Evolutionary conservation across 805 yeast genomes (phyloP).

Genomic region (Ogataea nitratoaversa): DNA sequence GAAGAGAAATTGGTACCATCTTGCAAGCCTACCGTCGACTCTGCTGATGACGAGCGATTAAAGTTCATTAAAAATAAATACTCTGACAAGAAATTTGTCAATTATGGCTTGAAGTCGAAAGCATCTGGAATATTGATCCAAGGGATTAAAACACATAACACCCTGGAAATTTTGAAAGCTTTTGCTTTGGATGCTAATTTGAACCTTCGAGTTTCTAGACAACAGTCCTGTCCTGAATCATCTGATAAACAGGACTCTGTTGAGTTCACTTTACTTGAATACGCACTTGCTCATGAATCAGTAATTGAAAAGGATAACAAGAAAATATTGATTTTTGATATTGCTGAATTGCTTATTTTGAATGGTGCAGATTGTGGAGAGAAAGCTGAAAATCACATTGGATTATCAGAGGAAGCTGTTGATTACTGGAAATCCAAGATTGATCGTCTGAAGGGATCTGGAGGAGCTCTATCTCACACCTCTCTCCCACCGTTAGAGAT

Average conservation of each 20-base stretch:
- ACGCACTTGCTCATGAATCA: slow-evolving; percentile 43
- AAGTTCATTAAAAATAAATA: slow-evolving; percentile 68
- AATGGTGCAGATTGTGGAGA: slow-evolving; percentile 51
- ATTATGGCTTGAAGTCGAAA: slow-evolving; percentile 4
- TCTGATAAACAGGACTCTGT: not conserved
- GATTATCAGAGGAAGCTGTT: slow-evolving; percentile 43
- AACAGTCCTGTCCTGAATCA: not conserved
- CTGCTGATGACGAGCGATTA: slow-evolving; percentile 45
- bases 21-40: slow-evolving; percentile 30
- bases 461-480: not conserved
- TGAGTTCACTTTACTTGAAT: slow-evolving; percentile 38
- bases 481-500: not conserved
- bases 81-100: slow-evolving; percentile 43
- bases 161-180: slow-evolving; percentile 38
- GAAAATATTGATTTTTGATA: slow-evolving; percentile 35
- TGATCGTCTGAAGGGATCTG: slow-evolving; percentile 26
- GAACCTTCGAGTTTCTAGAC: slow-evolving; percentile 34
- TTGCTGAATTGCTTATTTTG: slow-evolving; percentile 52
- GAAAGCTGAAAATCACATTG: slow-evolving; percentile 30
- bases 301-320: slow-evolving; percentile 6
- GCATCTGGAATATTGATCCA: slow-evolving; percentile 35
- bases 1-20: slow-evolving; percentile 37
- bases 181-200: slow-evolving; percentile 47
- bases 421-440: slow-evolving; percentile 49
- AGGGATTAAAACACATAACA: slow-evolving; percentile 48